A percentile compares a stretch with the other conserved stretches of the same genome.
These are phyloP conservation scores for Apiospora arundinis DNA, from an alignment of 2,329 filamentous ascomycete species.

Conservation along the genomic window DNA sequence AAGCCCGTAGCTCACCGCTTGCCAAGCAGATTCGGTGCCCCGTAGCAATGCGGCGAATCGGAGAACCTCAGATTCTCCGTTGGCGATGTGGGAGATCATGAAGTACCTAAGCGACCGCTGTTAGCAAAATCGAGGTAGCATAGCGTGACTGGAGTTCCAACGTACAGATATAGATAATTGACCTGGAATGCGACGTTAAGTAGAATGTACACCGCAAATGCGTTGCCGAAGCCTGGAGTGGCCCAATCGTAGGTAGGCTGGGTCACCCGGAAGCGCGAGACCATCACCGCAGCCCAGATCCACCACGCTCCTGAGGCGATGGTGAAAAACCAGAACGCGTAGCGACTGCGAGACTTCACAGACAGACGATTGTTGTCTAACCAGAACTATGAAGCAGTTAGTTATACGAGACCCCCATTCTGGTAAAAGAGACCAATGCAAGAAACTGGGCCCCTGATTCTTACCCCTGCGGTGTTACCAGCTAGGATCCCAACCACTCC, in stretches of 20 bases:
- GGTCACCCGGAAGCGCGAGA: conserved; percentile 63
- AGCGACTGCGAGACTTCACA: conserved; percentile 60
- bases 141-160: conserved; percentile 23
- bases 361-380: conserved; percentile 64
- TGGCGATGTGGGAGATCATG: conserved; percentile 69
- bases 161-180: conserved; percentile 74
- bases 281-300: conserved; percentile 72
- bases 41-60: conserved; percentile 71
- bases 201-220: conserved; percentile 72
- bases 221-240: conserved; percentile 66
- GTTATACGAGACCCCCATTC: not conserved
- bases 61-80: conserved; percentile 67
- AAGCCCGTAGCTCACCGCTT: conserved; percentile 75
- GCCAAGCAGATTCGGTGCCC: conserved; percentile 75
- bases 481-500: conserved; percentile 70
- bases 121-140: not conserved
- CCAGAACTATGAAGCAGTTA: conserved; percentile 42
- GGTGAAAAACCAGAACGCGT: conserved; percentile 59
- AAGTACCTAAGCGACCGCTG: conserved; percentile 61
- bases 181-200: conserved; percentile 72
- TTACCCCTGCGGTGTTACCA: conserved; percentile 69
- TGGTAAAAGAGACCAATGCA: not conserved
- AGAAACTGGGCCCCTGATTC: conserved; percentile 29
- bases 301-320: conserved; percentile 72
- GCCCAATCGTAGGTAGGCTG: conserved; percentile 71